Evolutionary conservation across 768 basidiomycete species (phyloP), one percentile per base, ranked within the genome.

Genomic region (Auriscalpium vulgare): DNA sequence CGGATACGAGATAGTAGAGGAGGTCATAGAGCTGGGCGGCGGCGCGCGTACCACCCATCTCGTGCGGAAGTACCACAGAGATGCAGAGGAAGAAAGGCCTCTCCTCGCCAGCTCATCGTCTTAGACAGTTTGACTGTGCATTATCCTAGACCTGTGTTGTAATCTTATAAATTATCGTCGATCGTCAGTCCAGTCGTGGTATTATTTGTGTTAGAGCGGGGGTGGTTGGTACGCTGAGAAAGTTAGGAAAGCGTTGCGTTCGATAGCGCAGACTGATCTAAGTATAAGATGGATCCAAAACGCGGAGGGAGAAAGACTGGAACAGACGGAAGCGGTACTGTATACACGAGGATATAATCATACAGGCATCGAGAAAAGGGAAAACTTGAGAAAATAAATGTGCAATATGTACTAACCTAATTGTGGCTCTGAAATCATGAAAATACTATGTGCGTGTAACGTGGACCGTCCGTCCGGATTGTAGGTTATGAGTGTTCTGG

Each of bases 1-100:
- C 9, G 72, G 73, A 0, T 80, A 80, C 57, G 72, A 75, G 50
- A 68, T 79, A 8, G 70, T 75, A 1, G 74, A 77, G 54, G 75
- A 81, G 17, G 53, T 59, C n/a, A 46, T 62, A 16, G 50, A 59
- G 19, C 54, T 62, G 29, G 50, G 23, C 35, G 56, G 49, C 8
- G 61, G 59, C 3, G 56, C 61, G n/a, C 53, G 59, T 29, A 57
- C 61, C 16, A 50, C 58, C 16, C 58, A 52, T 17, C 56, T 62
- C 37, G 53, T 55, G 19, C 44, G 51, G 45, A 62, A 57, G 37
- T 57, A 62, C 37, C 45, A 23, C 13, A 46, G 19, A 11, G n/a
- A 21, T 13, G 37, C 40, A 14, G 21, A 6, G 19, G 51, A 49
- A 14, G n/a, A 46, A 16, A 37, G 23, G 8, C 45, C 68, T 63